Evolutionary conservation across 352 stramenopile genomes (phyloP), one percentile per base, ranked within the genome.

Genomic region (Globisporangium barbulae): DNA sequence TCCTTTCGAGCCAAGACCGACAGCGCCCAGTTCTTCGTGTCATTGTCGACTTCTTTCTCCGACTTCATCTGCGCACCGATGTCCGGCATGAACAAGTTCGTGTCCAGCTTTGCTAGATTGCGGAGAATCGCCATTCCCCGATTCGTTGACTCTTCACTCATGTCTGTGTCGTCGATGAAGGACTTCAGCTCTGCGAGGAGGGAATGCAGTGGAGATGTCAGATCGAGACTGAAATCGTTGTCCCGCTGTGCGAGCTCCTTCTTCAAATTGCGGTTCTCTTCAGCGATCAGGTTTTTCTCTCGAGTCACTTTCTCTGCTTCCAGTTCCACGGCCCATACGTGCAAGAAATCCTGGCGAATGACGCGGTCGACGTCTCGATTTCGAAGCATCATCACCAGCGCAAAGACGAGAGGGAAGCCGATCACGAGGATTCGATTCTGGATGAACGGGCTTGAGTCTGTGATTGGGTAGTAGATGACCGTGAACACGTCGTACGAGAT

Each of bases 1-100:
- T 91, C 81, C 53, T 91, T 92, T 3, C 79, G 73, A 5, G 85
- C 82, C 1, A 94, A 61, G 19, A 94, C 85, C 0, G 85, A 90
- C 2, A 89, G 69, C 1, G 85, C 85, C 83, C 83, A 94, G 59
- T 89, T 91, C 61, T 94, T 92, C 19, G 83, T 94, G 41, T 94
- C 85, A 45, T 74, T 81, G 64, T 94, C 85, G 9, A 94, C 77
- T 47, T 91, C 83, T 49, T 85, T 85, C 59, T 91, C 81, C 1
- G 72, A 83, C 58, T 91, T 92, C 79, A 94, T 89, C 61, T 94
- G 85, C 22, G 80, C 85, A 21, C 79, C 75, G 44, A 94, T 91
- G 39, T 94, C 83, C 10, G 85, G 85, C 42, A 89, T 78, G 61
- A 94, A 94, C 19, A 94, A 53, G 71, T 94, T 92, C n/a, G 85